phyloP scores from a whole-genome alignment of 345 rosid genomes.

The Turnera subulata region DNA sequence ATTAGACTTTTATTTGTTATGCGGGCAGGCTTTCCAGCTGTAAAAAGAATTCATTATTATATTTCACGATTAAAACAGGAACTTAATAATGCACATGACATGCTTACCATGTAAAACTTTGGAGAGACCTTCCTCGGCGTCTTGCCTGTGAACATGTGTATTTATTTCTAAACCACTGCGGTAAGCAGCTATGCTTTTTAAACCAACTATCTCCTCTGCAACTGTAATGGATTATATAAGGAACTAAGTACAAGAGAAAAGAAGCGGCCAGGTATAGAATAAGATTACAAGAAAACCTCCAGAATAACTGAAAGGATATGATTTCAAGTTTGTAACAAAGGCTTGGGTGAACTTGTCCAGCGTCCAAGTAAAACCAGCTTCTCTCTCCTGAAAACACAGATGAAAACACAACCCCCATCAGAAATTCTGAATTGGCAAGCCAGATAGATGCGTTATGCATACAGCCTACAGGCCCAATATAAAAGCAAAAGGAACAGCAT shows the following conservation, averaged over 20 bases:
- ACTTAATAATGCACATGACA: constrained; percentile 7
- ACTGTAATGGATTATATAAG: constrained; percentile 50
- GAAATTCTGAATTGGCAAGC: no score
- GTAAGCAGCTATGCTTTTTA: constrained; percentile 90
- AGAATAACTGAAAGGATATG: constrained; percentile 71
- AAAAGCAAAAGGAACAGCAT: no score
- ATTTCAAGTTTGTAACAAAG: constrained; percentile 49
- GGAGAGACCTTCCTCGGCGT: constrained; percentile 70
- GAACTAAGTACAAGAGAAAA: constrained; percentile 25
- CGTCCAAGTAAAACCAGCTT: constrained; percentile 55
- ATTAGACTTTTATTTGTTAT: constrained; percentile 68
- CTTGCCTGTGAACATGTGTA: constrained; percentile 45
- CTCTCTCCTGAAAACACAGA: constrained; percentile 41
- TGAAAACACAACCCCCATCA: no score
- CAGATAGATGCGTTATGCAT: no score
- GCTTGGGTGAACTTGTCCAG: constrained; percentile 53
- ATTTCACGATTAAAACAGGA: constrained; percentile 7
- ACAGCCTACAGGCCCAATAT: no score
- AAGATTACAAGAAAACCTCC: constrained; percentile 4
- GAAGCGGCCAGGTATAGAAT: neutral
- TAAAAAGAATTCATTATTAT: constrained; percentile 25
- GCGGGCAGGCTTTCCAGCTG: constrained; percentile 72
- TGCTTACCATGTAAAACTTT: constrained; percentile 56
- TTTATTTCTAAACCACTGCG: constrained; percentile 84
- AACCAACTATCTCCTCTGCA: constrained; percentile 54